Conservation (phyloP, 495 filamentous ascomycete species). For the Geoglossum glabrum region DNA sequence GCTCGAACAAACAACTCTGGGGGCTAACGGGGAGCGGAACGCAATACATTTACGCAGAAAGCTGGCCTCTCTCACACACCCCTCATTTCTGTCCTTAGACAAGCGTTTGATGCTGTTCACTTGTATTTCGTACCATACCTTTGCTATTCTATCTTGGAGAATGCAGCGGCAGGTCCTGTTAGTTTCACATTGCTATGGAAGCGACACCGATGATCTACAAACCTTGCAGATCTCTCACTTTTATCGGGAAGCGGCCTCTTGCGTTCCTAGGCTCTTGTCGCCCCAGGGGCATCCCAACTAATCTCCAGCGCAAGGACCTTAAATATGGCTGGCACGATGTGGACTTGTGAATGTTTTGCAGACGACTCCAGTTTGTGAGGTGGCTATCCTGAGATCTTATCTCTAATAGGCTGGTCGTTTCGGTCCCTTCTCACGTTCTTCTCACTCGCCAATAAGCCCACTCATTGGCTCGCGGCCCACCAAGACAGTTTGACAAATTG, state of each 20-base stretch:
- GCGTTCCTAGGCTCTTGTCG: not conserved
- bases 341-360: not conserved
- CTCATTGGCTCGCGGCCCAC: not conserved
- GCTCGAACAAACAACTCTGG: not conserved
- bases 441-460: not conserved
- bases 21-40: not conserved
- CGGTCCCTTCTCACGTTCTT: too few relatives aligned
- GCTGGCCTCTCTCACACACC: not conserved
- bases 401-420: not conserved
- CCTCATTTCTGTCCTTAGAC: not conserved
- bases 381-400: not conserved
- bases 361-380: not conserved
- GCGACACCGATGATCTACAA: conserved; percentile 1
- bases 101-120: not conserved
- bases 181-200: not conserved
- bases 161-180: not conserved
- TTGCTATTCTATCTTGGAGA: not conserved
- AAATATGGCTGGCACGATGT: not conserved
- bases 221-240: not conserved
- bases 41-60: not conserved
- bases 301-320: not conserved
- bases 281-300: not conserved
- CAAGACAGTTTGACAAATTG: not conserved
- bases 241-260: not conserved
- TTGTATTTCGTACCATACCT: not conserved